These are phyloP conservation scores for Pichia sp. DNA, from an alignment of 1,139 yeast species.

Conservation along the genomic window DNA sequence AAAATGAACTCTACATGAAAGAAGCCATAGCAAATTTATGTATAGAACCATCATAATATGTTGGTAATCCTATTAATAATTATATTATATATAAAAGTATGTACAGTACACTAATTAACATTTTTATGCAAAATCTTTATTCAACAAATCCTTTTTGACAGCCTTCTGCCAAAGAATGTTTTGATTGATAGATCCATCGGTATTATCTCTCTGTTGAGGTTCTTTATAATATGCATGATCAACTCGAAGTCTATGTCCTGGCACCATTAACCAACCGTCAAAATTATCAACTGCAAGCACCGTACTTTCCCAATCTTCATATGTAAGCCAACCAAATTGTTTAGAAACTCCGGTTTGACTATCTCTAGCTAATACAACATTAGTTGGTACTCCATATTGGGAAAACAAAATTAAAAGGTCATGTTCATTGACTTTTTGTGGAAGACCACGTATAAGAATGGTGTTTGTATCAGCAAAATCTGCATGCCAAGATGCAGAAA, in stretches of 20 bases:
- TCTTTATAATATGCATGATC: slow-evolving; percentile 7
- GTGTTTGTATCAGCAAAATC: slow-evolving; percentile 72
- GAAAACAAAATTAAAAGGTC: slow-evolving; percentile 78
- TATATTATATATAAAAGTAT: neutral
- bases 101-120: too few relatives aligned
- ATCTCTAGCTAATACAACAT: slow-evolving; percentile 67
- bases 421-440: slow-evolving; percentile 57
- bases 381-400: slow-evolving; percentile 85
- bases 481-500: slow-evolving; percentile 80
- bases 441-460: slow-evolving; percentile 66
- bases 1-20: neutral
- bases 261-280: slow-evolving; percentile 42
- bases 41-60: neutral
- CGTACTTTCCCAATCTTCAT: slow-evolving; percentile 75
- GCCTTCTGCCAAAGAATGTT: slow-evolving; percentile 7
- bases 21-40: neutral
- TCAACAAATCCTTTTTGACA: slow-evolving; percentile 4
- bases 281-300: slow-evolving; percentile 85
- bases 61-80: neutral
- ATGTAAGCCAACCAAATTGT: slow-evolving; percentile 80
- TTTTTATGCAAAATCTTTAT: slow-evolving; percentile 8
- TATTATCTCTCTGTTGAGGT: neutral
- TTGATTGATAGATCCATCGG: neutral
- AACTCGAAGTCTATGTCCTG: slow-evolving; percentile 5
- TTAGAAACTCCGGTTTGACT: slow-evolving; percentile 59